Evolutionary conservation across 2,329 filamentous ascomycete species (phyloP), one percentile per base, ranked within the genome.

Genomic region (Xylaria sp.): DNA sequence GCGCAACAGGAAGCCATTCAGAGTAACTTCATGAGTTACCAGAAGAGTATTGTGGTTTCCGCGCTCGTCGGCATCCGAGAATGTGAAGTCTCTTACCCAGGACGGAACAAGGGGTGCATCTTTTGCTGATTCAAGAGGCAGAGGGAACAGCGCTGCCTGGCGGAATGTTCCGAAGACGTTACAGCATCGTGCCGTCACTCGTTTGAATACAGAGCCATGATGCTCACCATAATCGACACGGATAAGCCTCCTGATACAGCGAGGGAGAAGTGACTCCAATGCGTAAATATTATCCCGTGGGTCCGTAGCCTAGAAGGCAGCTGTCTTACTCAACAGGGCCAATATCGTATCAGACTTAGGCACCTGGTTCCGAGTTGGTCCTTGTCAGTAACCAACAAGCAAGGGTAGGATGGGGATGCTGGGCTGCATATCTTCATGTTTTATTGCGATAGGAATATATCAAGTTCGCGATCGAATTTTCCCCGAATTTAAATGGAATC

Each of bases 251-350:
- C 57, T 40, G 6, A 15, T 4, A 5, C 11, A 40, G 0, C 7
- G 28, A 1, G 28, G 47, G 2, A 59, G 40, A 5, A 59, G 57
- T 1, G 49, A 59, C 33, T 59, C 40, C 8, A 59, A 6, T 0
- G 49, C 57, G 9, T 31, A 59, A 4, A 53, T 47, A n/a, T 59
- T 59, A n/a, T 59, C 57, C 8, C n/a, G 15, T 1, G 49, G 33
- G 7, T 40, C n/a, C 5, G 49, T 40, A 9, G 57, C 57, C n/a
- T n/a, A n/a, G n/a, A n/a, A n/a, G n/a, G n/a, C n/a, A n/a, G n/a
- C n/a, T n/a, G n/a, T n/a, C n/a, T n/a, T n/a, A n/a, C n/a, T n/a
- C n/a, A n/a, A n/a, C n/a, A n/a, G n/a, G n/a, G n/a, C n/a, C n/a
- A n/a, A n/a, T n/a, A n/a, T n/a, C n/a, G n/a, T n/a, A n/a, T n/a